Percentiles rank a stretch among this genome's conserved stretches.
These are phyloP conservation scores for Cordyceps farinosa DNA, from an alignment of 2,329 filamentous ascomycete species.

Conservation along the genomic window DNA sequence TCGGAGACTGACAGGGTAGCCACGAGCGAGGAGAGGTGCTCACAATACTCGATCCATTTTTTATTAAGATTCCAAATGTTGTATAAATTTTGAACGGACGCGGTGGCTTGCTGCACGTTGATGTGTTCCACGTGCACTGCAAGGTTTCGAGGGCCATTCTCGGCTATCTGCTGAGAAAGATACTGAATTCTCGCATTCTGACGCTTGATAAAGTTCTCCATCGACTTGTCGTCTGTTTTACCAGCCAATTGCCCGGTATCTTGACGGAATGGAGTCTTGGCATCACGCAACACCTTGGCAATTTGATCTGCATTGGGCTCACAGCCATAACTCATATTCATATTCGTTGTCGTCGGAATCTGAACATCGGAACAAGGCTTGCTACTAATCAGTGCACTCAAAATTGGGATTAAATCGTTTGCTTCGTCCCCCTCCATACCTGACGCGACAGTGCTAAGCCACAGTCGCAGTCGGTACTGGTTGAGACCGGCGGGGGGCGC, in stretches of 20 bases:
- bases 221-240: neutral
- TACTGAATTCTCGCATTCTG: neutral
- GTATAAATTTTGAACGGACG: rapidly evolving
- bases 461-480: neutral
- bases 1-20: neutral
- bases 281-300: neutral
- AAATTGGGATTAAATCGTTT: neutral
- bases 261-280: neutral
- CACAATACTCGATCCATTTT: neutral
- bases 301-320: neutral
- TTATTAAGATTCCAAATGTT: neutral
- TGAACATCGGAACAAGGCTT: rapidly evolving
- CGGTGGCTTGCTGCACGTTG: neutral
- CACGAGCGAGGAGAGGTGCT: neutral
- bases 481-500: rapidly evolving
- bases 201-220: too few relatives aligned
- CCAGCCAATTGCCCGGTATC: too few relatives aligned
- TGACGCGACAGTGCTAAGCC: neutral
- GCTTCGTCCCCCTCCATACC: neutral
- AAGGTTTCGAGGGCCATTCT: neutral
- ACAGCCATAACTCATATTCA: neutral
- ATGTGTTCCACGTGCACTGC: neutral
- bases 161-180: neutral
- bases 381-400: neutral
- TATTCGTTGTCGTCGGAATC: neutral